A percentile compares a stretch with the other conserved stretches of the same genome.
Evolutionary conservation across 805 yeast species (phyloP).

Genomic region (Candida argentea): DNA sequence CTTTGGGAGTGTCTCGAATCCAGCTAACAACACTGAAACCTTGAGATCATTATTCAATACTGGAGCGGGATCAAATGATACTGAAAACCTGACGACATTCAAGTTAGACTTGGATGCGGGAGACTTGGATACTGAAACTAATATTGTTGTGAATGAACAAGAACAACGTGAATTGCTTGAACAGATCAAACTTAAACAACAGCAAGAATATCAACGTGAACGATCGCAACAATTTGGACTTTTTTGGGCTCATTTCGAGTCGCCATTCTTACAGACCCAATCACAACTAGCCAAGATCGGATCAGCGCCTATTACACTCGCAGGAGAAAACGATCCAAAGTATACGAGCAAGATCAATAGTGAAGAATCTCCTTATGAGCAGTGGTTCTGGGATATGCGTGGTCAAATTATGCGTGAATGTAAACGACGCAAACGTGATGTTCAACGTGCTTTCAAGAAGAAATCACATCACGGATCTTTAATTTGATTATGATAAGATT

Average conservation of each 20-base stretch:
- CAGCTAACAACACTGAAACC: slow-evolving; percentile 46
- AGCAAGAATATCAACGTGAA: slow-evolving; percentile 17
- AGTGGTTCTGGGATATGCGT: slow-evolving; percentile 75
- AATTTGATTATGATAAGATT: too few relatives aligned
- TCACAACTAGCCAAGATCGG: slow-evolving; percentile 58
- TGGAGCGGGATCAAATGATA: slow-evolving; percentile 7
- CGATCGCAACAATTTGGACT: slow-evolving; percentile 31
- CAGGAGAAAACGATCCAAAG: slow-evolving; percentile 11
- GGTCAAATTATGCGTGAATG: slow-evolving; percentile 72
- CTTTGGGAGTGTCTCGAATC: slow-evolving; percentile 40
- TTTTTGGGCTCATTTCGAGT: slow-evolving; percentile 74
- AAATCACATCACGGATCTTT: slow-evolving; percentile 10
- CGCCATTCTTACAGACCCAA: slow-evolving; percentile 83
- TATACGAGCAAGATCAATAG: slow-evolving; percentile 22
- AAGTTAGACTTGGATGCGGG: slow-evolving; percentile 33
- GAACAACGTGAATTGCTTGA: slow-evolving; percentile 17
- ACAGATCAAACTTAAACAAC: slow-evolving; percentile 21
- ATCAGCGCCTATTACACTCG: slow-evolving; percentile 27
- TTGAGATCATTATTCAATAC: slow-evolving; percentile 50
- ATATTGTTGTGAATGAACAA: slow-evolving; percentile 13
- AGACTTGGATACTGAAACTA: slow-evolving; percentile 37
- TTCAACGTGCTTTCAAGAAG: slow-evolving; percentile 46
- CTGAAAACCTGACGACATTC: too few relatives aligned
- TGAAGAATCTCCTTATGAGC: slow-evolving; percentile 45
- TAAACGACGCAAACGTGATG: slow-evolving; percentile 69